Percentiles rank a stretch among this genome's conserved stretches.
phyloP scores from a whole-genome alignment of 2,329 filamentous ascomycete species.

The Chlorencoelia australis region DNA sequence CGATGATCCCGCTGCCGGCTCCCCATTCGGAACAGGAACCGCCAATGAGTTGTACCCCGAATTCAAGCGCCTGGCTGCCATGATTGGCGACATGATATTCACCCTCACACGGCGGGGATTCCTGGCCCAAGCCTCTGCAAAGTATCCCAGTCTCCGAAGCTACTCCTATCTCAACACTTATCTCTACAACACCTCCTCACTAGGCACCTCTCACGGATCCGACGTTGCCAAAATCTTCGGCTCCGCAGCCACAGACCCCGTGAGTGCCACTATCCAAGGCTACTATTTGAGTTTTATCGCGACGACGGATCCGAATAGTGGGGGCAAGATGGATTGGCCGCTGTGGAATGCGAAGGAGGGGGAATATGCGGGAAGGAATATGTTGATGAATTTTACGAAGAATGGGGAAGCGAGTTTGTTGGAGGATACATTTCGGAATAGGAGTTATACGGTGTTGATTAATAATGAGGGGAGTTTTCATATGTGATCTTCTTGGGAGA shows the following conservation, averaged over 20 bases:
- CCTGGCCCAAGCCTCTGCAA: slow-evolving; percentile 36
- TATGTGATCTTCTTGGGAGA: neutral
- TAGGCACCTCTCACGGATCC: slow-evolving; percentile 66
- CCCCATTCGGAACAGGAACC: slow-evolving; percentile 57
- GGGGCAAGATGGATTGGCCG: slow-evolving; percentile 35
- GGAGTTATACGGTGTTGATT: neutral
- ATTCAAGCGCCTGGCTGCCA: slow-evolving; percentile 65
- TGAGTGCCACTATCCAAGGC: slow-evolving; percentile 46
- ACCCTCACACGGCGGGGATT: slow-evolving; percentile 59
- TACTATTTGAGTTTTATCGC: slow-evolving; percentile 69
- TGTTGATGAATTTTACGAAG: neutral
- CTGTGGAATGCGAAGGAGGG: slow-evolving; percentile 38
- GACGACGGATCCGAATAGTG: slow-evolving; percentile 58
- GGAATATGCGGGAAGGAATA: slow-evolving; percentile 1
- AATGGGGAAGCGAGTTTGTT: neutral
- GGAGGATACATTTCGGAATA: neutral
- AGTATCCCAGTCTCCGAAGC: slow-evolving; percentile 46
- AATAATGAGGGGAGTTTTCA: neutral
- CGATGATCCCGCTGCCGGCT: slow-evolving; percentile 38
- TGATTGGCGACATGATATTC: slow-evolving; percentile 68
- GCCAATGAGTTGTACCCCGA: slow-evolving; percentile 65
- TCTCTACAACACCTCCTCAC: slow-evolving; percentile 55
- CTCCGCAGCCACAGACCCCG: slow-evolving; percentile 29
- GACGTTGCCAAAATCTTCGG: slow-evolving; percentile 58
- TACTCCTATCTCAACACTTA: slow-evolving; percentile 73